phyloP scores from a whole-genome alignment of 2,329 filamentous ascomycete species.

The Colletotrichum lentis region DNA sequence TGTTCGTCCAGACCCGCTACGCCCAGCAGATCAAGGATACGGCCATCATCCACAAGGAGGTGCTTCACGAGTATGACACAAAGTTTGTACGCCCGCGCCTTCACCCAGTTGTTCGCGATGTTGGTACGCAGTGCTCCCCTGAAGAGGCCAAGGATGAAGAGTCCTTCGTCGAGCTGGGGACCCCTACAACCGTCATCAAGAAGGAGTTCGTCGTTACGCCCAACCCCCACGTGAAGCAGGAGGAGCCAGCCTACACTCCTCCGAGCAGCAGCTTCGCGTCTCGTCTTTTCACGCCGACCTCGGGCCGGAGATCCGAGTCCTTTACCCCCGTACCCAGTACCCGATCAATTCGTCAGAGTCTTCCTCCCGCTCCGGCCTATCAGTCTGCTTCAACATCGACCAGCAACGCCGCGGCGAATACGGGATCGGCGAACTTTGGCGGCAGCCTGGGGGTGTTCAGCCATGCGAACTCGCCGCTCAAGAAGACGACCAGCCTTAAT shows the following conservation, averaged over 20 bases:
- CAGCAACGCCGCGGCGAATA: slow-evolving; percentile 37
- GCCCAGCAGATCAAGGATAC: slow-evolving; percentile 86
- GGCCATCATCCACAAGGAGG: slow-evolving; percentile 85
- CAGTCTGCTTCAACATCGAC: slow-evolving; percentile 42
- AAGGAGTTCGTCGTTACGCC: slow-evolving; percentile 82
- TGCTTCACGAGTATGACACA: slow-evolving; percentile 92
- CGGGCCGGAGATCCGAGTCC: slow-evolving; percentile 46
- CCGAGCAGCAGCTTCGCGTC: slow-evolving; percentile 31
- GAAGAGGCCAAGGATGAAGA: slow-evolving; percentile 53
- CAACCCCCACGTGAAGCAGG: slow-evolving; percentile 80
- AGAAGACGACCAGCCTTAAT: slow-evolving; percentile 75
- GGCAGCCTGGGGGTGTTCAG: slow-evolving; percentile 83
- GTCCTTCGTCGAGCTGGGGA: slow-evolving; percentile 59
- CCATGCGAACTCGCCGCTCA: slow-evolving; percentile 82
- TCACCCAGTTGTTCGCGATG: slow-evolving; percentile 79
- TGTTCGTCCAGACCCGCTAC: slow-evolving; percentile 76
- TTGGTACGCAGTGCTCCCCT: slow-evolving; percentile 78
- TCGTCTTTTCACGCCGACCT: slow-evolving; percentile 37
- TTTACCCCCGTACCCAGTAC: slow-evolving; percentile 45
- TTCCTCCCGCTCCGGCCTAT: slow-evolving; percentile 45
- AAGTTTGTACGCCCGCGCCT: slow-evolving; percentile 93
- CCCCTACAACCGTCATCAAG: slow-evolving; percentile 70
- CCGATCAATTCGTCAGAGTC: slow-evolving; percentile 47
- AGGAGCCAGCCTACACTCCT: slow-evolving; percentile 47
- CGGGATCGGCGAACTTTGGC: slow-evolving; percentile 56